phyloP scores from a whole-genome alignment of 306 rosid species.

The Sicyos edulis region DNA sequence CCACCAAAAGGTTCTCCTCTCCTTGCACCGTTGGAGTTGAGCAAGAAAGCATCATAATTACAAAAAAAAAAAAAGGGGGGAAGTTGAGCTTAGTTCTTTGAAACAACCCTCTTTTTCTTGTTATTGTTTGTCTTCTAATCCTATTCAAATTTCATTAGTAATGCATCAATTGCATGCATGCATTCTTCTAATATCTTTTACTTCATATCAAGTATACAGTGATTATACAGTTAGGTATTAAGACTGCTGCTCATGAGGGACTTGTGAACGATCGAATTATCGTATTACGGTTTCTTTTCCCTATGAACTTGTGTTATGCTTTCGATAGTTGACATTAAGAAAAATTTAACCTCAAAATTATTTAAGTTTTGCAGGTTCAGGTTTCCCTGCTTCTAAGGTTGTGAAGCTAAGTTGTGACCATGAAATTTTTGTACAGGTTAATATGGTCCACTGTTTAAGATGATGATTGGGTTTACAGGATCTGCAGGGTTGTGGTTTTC shows the following conservation, averaged over 20 bases:
- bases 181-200: background rate
- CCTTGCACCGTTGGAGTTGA: background rate
- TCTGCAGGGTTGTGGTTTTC: background rate
- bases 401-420: background rate
- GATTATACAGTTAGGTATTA: background rate
- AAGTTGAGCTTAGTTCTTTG: too few species aligned
- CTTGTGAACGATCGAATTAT: background rate
- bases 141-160: background rate
- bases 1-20: background rate
- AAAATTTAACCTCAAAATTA: background rate
- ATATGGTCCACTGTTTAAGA: background rate
- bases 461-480: background rate
- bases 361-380: constrained; percentile 34
- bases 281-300: background rate
- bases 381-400: constrained; percentile 29
- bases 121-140: background rate
- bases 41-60: too few species aligned
- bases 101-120: background rate
- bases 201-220: background rate
- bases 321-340: background rate
- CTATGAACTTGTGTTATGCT: background rate
- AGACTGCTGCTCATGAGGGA: background rate
- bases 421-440: constrained; percentile 4
- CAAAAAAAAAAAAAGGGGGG: too few species aligned
- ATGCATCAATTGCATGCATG: background rate